Evolutionary conservation across 2,329 filamentous ascomycete genomes (phyloP), one percentile per base, ranked within the genome.

Genomic region (Elsinoe batatas): DNA sequence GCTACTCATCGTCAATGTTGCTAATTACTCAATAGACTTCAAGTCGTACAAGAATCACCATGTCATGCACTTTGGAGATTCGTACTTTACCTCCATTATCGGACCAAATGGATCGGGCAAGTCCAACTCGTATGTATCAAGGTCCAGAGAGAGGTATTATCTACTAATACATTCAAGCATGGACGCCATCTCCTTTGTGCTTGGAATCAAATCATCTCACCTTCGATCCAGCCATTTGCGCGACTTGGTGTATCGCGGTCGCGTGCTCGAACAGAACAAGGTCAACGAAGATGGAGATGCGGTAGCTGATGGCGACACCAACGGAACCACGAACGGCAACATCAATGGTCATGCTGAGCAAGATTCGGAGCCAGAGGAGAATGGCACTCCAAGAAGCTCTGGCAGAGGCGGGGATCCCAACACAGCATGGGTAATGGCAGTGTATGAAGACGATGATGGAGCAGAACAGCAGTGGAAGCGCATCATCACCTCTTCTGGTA

Each of bases 41-140:
- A 98, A 98, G 76, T 97, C 93, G 64, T 98, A 98, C 77, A 95
- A 95, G 72, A 93, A 91, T 57, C 91, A 96, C 66, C 93, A 98
- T 75, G 85, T 82, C 58, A 82, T 98, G 43, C 82, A 96, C 54
- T 96, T 98, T 66, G 91, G 91, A 67, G 91, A 98, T 75, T 94
- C 91, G 1, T 97, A 96, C 73, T 98, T 98, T 72, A 98, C 93
- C 50, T 98, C 93, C 40, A 96, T 98, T 67, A 97, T 98, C 67
- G 93, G 94, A 5, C 93, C 93, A 69, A 98, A 98, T 91, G 93
- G 93, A 76, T 97, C 93, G 35, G 93, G 93, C 61, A 98, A 98
- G 73, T 98, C 93, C 17, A 98, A 98, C 71, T 95, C 91, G 88
- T 91, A 73, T 69, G 84, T 76, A 32, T 40, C 61, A 26, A 43